Base-by-base conservation (phyloP, 2,329 filamentous ascomycete species). In the Sporothrix pallida region DNA sequence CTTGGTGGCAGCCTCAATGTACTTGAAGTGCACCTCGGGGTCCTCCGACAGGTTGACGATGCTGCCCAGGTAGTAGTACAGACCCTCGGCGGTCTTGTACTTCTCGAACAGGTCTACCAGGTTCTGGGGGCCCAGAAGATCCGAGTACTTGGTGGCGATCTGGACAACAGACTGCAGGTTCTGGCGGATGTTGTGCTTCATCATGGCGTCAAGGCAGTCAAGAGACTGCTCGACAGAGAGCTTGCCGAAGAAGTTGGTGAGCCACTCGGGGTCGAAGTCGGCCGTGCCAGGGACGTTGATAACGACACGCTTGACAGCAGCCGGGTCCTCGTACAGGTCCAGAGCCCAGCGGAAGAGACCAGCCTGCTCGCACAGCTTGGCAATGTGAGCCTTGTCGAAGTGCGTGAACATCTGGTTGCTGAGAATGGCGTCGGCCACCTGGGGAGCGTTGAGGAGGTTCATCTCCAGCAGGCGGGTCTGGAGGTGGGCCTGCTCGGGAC, bases 331-430 rank as follows among this genome's bases (percentile, higher is more conserved):
- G 78, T 97, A 97, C 78, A 98, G 93, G 84, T 99, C 97, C 76
- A 99, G 83, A 26, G 96, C 96, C 83, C 93, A 93, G 80, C 95
- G 92, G 77, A 89, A 88, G 72, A 99, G 89, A 71, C 95, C 94
- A 71, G 95, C 95, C 81, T 97, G 93, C 84, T 99, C 96, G 81
- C 96, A 99, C 72, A 99, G 88, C 77, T 92, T 89, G 31, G 95
- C 93, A 82, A 99, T 93, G 76, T 94, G 92, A 63, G 90, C 84
- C 85, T 93, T 97, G 84, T 99, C 96, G 80, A 97, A 99, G 84
- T 99, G 90, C 0, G 94, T 94, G 84, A 99, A 98, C 92, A 99
- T 98, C 79, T 98, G 94, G 79, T 99, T 99, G 77, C 95, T 93
- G 56, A 99, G 89, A 78, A 99, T 99, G 48, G 96, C 96, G 82